Evolutionary conservation across 306 rosid genomes (phyloP), one percentile per base, ranked within the genome.

Genomic region (Cicer pinnatifidum): DNA sequence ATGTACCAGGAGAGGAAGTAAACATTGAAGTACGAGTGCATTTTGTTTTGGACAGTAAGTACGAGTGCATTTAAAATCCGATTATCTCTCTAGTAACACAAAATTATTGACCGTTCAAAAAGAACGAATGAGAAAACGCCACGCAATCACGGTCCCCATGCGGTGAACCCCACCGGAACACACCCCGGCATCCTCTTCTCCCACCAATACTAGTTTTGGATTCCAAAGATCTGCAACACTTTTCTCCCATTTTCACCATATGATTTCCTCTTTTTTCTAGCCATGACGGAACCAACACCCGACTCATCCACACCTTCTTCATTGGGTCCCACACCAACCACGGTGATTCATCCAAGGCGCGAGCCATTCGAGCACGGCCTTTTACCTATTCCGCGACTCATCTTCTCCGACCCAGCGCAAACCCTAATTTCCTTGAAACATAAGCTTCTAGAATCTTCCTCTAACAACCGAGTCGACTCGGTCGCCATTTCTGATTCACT

Each of bases 361-460:
- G 96, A 88, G 71, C 97, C 90, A 1, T 95, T 95, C 82, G 99
- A 95, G 82, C 92, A 95, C 75, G 99, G 97, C 23, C 93, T 95
- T 48, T 80, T 95, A 13, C 97, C 97, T 11, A 87, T 95, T 77
- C 89, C 96, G 0, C 89, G 87, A 65, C 96, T 91, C 80, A 79
- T 91, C 70, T 86, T 95, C 88, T 78, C 97, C 81, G 99, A 91
- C 88, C 96, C 97, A 1, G 71, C 88, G 44, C 97, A 95, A 95
- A 90, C 93, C 97, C 97, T 95, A 88, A 90, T 86, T 20, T 84
- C 96, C 1, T 69, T 93, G 23, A 93, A 93, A 87, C 86, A 80
- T 57, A 90, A 88, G 89, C 97, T 93, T 82, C 75, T 88, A 23
- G 78, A 81, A 58, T 81, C 58, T 6, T 84, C 91, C 39, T 73